These are phyloP conservation scores for Paracorniculantispora psalliotae DNA, from an alignment of 2,329 filamentous ascomycete genomes.

Conservation along the genomic window DNA sequence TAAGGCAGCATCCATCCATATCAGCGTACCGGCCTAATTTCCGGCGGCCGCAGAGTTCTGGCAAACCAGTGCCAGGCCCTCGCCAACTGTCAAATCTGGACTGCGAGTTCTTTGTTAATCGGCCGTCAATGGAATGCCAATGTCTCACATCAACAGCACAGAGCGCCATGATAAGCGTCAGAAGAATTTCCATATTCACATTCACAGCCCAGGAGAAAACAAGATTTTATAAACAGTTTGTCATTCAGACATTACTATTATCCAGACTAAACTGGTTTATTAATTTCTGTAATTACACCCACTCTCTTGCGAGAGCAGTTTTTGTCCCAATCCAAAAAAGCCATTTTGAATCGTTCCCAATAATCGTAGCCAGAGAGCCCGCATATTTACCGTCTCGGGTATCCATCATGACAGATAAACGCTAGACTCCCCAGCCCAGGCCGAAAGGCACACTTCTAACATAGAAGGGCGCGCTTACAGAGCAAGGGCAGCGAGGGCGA, in stretches of 20 bases:
- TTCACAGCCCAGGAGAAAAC: background rate
- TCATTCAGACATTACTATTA: constrained; percentile 18
- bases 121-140: background rate
- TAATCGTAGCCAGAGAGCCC: too few species aligned
- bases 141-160: background rate
- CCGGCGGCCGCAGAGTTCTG: background rate
- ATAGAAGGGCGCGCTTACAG: constrained; percentile 26
- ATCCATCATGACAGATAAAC: background rate
- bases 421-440: background rate
- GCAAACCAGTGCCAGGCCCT: background rate
- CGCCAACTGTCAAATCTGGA: background rate
- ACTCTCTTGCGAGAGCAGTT: background rate
- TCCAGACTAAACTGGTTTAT: constrained; percentile 18
- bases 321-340: constrained; percentile 14
- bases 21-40: background rate
- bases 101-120: background rate
- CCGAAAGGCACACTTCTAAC: background rate
- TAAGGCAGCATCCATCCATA: background rate
- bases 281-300: constrained; percentile 18
- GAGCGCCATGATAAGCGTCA: background rate
- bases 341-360: background rate
- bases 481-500: constrained; percentile 30
- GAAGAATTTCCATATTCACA: background rate
- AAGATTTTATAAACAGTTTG: background rate
- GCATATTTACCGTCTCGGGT: background rate